These are phyloP conservation scores for Kondoa subrosea DNA, from an alignment of 768 basidiomycete species.

Conservation along the genomic window DNA sequence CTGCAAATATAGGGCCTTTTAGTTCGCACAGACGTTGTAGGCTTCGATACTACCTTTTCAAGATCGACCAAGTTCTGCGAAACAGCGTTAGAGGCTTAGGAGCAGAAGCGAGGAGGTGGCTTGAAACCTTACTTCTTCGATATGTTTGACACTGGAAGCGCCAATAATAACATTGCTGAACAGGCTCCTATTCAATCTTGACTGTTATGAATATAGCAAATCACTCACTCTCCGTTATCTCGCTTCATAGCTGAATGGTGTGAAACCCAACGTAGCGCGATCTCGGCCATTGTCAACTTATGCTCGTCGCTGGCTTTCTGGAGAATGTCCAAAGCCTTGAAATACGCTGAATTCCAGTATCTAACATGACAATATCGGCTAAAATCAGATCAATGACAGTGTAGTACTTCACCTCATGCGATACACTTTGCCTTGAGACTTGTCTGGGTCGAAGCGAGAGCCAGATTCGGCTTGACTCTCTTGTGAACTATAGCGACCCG, in stretches of 20 bases:
- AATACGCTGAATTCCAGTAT: constrained; percentile 40
- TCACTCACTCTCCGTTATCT: constrained; percentile 41
- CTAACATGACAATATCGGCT: too few species aligned
- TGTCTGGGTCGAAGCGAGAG: constrained; percentile 43
- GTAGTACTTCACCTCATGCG: too few species aligned
- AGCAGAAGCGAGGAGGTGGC: too few species aligned
- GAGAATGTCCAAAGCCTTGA: constrained; percentile 34
- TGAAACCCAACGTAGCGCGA: constrained; percentile 39
- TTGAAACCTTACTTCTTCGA: too few species aligned
- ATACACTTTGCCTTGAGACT: constrained; percentile 38
- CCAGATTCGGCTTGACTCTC: constrained; percentile 36
- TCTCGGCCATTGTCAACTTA: constrained; percentile 32
- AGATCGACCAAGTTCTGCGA: constrained; percentile 42
- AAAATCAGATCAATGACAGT: too few species aligned
- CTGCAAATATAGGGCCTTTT: too few species aligned
- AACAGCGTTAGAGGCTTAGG: too few species aligned
- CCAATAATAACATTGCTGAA: constrained; percentile 47
- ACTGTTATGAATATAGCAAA: too few species aligned
- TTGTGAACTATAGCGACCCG: constrained; percentile 32
- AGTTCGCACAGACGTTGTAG: too few species aligned
- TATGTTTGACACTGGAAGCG: constrained; percentile 45
- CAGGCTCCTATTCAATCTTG: too few species aligned
- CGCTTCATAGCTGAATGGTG: constrained; percentile 40
- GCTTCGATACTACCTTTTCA: too few species aligned
- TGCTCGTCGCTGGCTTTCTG: constrained; percentile 35